Conservation (phyloP, 2,329 filamentous ascomycete genomes). For the Fusarium pininemorale region DNA sequence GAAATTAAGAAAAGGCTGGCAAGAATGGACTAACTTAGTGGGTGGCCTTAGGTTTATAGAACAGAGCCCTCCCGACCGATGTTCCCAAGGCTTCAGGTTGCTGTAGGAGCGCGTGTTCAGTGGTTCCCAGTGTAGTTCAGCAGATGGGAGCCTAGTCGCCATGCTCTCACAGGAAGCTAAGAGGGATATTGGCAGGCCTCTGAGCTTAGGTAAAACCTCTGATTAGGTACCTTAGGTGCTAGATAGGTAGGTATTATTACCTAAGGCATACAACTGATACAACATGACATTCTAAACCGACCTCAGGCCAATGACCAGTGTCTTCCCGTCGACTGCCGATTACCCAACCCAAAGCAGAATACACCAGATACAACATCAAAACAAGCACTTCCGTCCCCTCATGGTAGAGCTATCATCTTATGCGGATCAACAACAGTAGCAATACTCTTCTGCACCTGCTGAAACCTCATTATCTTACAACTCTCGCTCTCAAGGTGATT, state of each 20-base stretch:
- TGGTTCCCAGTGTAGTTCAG: neutral
- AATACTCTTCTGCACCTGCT: constrained; percentile 48
- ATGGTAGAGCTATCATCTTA: constrained; percentile 3
- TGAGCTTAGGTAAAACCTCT: too few relatives aligned
- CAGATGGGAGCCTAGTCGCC: neutral
- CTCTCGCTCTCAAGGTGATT: constrained; percentile 58
- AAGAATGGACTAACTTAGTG: neutral
- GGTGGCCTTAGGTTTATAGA: neutral
- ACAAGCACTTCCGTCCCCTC: too few relatives aligned
- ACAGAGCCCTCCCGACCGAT: too few relatives aligned
- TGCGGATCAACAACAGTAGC: constrained; percentile 19
- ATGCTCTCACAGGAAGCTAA: neutral
- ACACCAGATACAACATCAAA: neutral
- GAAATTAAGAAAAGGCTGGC: neutral
- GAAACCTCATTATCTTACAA: constrained; percentile 52
- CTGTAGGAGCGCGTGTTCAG: neutral
- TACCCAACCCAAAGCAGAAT: too few relatives aligned
- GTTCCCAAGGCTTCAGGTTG: neutral
- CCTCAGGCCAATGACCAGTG: neutral
- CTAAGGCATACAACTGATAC: neutral
- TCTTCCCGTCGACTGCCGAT: neutral
- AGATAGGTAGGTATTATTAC: neutral
- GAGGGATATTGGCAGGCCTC: neutral
- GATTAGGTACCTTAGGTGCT: neutral
- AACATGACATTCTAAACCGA: neutral